Base-by-base conservation (phyloP, 83 land plant species). In the Thuja plicata region DNA sequence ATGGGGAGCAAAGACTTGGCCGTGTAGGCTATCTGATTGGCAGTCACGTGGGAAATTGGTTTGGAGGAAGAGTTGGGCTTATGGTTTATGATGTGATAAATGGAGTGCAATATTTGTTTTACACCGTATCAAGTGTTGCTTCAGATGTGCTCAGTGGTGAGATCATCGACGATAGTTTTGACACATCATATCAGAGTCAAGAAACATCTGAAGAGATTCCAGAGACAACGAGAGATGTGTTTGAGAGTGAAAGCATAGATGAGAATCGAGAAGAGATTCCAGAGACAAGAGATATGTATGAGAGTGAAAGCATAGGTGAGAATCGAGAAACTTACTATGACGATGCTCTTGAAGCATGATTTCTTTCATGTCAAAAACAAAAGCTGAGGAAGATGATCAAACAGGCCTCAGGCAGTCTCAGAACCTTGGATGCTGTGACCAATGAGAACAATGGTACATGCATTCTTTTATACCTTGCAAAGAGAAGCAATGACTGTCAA, bases 11-110 rank as follows among this genome's bases (percentile, higher is more conserved):
- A 50, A 93, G 84, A 78, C 88, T 93, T 77, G 94, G 94, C 34
- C 92, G 94, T 34, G 57, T 92, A 27, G 94, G 94, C 15, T 93
- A 90, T 80, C 90, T 93, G 62, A 46, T 90, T 76, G 94, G 94
- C 13, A 90, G 94, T 73, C 94, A 92, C 15, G 17, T 92, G 27
- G 94, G 94, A 40, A 92, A 92, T 89, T 93, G 94, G 94, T 38
- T 89, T 15, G 94, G 94, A 43, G 90, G 94, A 40, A 90, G 94
- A 81, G 46, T 93, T 34, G 94, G 89, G 35, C 87, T 93, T 19
- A 93, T 93, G 94, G 55, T 87, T 32, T 93, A 92, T 89, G 94
- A 93, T 81, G 86, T 93, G 32, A 81, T 70, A 41, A 90, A 76
- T 73, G 94, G 89, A 83, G 66, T 86, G 77, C 89, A 91, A 35